Evolutionary conservation across 257 asterid genomes (phyloP), one percentile per base, ranked within the genome.

Genomic region (Agastache rugosa): DNA sequence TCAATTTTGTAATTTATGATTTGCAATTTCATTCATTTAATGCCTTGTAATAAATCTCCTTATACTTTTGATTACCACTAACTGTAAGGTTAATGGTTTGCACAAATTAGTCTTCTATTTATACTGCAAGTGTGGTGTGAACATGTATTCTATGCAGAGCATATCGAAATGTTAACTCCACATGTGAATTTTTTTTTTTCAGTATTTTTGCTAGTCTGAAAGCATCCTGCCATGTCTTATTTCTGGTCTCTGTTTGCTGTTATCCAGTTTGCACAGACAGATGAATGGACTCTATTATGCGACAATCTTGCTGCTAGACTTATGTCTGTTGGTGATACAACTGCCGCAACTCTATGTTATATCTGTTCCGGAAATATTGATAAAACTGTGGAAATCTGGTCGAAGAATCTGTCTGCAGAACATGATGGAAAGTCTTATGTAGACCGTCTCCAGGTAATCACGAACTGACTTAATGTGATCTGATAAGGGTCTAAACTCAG

Each of bases 291-390:
- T 48, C 75, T 77, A 50, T 77, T 94, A 78, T 94, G 99, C 10
- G 93, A 94, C 78, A 83, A 87, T 14, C 96, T 94, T 81, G 99
- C 93, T 79, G 86, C 93, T 70, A 89, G 96, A 82, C 96, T 94
- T 62, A 80, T 92, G 86, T 89, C 88, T 84, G 91, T 92, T 82
- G 96, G 91, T 70, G 81, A 87, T 81, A 83, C 91, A 16, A 83
- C 94, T 67, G 89, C 97, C 15, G 97, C 99, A 31, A 94, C 97
- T 9, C 86, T 90, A 8, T 92, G 96, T 74, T 94, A 90, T 72
- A 92, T 94, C 54, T 92, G 97, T 82, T 96, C 99, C 78, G 97
- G 97, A 77, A 94, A 92, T 80, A 94, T 94, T 62, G 99, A 94
- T 86, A 87, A 85, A 82, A 86, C 96, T 50, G 90, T 92, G 71